phyloP scores from a whole-genome alignment of 495 filamentous ascomycete genomes.

The Penicillium canariense region DNA sequence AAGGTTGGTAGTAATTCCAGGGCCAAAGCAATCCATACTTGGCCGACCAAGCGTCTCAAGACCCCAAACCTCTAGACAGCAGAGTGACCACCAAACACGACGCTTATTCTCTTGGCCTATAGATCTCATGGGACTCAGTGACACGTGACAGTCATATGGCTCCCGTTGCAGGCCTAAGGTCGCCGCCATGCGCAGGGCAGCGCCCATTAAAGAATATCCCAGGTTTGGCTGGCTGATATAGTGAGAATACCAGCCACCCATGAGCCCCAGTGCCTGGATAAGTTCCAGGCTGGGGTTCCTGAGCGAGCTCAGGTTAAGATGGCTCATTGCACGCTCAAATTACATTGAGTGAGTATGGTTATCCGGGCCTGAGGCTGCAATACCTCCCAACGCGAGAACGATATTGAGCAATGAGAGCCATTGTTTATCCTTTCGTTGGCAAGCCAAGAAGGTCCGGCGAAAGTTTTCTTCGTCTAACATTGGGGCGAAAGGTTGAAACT shows the following conservation, averaged over 20 bases:
- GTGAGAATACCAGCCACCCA: slow-evolving; percentile 77
- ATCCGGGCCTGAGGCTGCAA: slow-evolving; percentile 65
- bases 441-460: slow-evolving; percentile 48
- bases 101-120: slow-evolving; percentile 53
- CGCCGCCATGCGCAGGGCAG: slow-evolving; percentile 38
- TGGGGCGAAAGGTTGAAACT: slow-evolving; percentile 65
- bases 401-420: slow-evolving; percentile 73
- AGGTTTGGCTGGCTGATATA: slow-evolving; percentile 78
- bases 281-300: slow-evolving; percentile 58
- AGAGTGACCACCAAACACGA: slow-evolving; percentile 70
- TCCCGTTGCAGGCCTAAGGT: slow-evolving; percentile 22
- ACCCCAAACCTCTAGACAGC: slow-evolving; percentile 72
- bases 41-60: slow-evolving; percentile 69
- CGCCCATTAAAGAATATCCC: slow-evolving; percentile 50
- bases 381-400: slow-evolving; percentile 70
- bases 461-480: slow-evolving; percentile 69
- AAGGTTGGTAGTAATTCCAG: slow-evolving; percentile 62
- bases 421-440: slow-evolving; percentile 57
- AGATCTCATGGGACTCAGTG: slow-evolving; percentile 27
- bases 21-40: slow-evolving; percentile 66
- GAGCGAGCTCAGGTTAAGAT: slow-evolving; percentile 63
- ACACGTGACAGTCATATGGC: slow-evolving; percentile 11
- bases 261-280: slow-evolving; percentile 66
- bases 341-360: slow-evolving; percentile 68
- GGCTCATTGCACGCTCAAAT: slow-evolving; percentile 65